Evolutionary conservation across 2,329 filamentous ascomycete species (phyloP), one percentile per base, ranked within the genome.

Genomic region (Curvularia hawaiiensis): DNA sequence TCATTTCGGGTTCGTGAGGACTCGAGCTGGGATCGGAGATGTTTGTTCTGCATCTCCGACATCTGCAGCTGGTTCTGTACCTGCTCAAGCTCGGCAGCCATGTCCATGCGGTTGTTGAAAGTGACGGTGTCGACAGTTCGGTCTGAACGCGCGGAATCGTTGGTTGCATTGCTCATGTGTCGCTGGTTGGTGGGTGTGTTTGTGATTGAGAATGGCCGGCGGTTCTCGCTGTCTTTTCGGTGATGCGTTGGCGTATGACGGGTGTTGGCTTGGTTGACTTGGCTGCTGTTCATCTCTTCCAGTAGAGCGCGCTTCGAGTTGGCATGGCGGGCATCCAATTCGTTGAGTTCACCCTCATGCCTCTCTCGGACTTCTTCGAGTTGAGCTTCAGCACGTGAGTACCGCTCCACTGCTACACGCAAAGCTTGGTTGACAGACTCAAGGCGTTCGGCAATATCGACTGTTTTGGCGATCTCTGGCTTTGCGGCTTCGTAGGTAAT

Each of bases 11-110:
- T 79, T 3, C 88, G 86, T 0, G 86, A 88, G 46, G 90, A 86
- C 39, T 94, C 90, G 41, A 97, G 80, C 72, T 97, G 92, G 71
- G 87, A 92, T 72, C 97, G 91, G 6, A 98, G 85, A 70, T 98
- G 93, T 33, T 90, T 88, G 77, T 97, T 97, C 68, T 96, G 91
- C 91, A 98, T 97, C 76, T 97, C 90, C 4, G 90, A 88, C 74
- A 98, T 86, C 72, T 98, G 94, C 50, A 98, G 84, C 74, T 97
- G 92, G 73, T 96, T 97, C 74, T 97, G 94, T 26, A 97, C 83
- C 75, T 96, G 88, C 74, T 98, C 94, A 12, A 97, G 83, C 69
- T 98, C 93, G 3, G 91, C 86, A 70, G 93, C 95, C 58, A 96
- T 81, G 72, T 98, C 94, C 88, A 96, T 94, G 39, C 90, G 88